These are phyloP conservation scores for Pharus latifolius DNA, from an alignment of 176 grass and related monocot genomes.

Conservation along the genomic window DNA sequence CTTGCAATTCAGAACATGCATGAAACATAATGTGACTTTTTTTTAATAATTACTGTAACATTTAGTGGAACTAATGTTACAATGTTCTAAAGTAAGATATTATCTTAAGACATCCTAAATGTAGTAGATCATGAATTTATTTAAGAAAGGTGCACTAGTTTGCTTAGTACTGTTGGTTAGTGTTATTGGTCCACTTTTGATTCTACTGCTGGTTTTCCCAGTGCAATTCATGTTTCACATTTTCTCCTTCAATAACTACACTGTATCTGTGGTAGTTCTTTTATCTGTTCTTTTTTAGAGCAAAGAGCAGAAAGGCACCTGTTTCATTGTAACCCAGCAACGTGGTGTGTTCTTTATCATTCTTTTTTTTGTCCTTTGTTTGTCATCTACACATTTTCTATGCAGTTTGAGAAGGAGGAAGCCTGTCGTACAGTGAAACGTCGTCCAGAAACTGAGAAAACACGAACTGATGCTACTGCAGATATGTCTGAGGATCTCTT, in stretches of 20 bases:
- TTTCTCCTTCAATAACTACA: background rate
- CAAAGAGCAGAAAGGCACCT: background rate
- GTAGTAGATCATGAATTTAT: too few relatives aligned
- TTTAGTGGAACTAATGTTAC: too few relatives aligned
- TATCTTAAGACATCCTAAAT: too few relatives aligned
- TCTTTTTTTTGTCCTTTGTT: background rate
- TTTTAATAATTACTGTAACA: too few relatives aligned
- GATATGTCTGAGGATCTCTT: slow-evolving; percentile 90
- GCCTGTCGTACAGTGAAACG: slow-evolving; percentile 47
- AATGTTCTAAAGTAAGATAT: too few relatives aligned
- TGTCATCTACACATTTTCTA: background rate
- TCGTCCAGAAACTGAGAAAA: slow-evolving; percentile 57
- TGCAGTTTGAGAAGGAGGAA: slow-evolving; percentile 82
- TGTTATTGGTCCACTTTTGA: background rate
- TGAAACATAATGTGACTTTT: too few relatives aligned
- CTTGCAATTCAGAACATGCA: too few relatives aligned
- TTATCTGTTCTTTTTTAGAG: background rate
- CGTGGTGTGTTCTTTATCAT: background rate
- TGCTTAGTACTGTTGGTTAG: background rate
- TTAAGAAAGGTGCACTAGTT: too few relatives aligned
- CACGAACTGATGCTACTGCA: slow-evolving; percentile 40
- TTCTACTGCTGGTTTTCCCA: too few relatives aligned
- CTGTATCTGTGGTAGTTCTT: background rate
- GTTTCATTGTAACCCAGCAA: too few relatives aligned
- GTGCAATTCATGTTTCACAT: background rate